Evolutionary conservation across 139 green algal genomes (phyloP).

Genomic region (Parachlorella kessleri): DNA sequence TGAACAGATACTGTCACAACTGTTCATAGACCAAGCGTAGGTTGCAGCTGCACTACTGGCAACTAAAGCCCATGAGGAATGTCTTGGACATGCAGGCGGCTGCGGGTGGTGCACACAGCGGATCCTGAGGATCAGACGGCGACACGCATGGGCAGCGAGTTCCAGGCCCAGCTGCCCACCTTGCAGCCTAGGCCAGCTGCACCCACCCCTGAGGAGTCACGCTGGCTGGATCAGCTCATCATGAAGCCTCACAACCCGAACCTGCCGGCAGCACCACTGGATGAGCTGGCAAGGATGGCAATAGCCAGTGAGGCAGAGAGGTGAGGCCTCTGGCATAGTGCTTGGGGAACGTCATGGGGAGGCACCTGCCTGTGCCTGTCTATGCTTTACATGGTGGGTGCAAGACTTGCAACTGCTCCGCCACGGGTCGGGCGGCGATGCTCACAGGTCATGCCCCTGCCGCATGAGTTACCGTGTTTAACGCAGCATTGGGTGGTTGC

Average conservation of each 20-base stretch:
- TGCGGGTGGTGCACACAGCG: background rate
- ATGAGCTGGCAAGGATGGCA: background rate
- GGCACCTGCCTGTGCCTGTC: background rate
- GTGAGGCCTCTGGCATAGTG: background rate
- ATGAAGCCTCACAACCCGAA: background rate
- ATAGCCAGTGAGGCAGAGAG: background rate
- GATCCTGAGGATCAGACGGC: conserved; percentile 8
- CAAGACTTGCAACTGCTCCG: background rate
- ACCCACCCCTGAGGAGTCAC: conserved; percentile 13
- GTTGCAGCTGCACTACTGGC: background rate
- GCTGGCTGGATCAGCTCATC: background rate
- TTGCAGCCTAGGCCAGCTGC: conserved; percentile 1
- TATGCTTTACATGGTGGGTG: background rate
- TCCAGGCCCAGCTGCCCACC: conserved; percentile 17
- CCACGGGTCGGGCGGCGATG: background rate
- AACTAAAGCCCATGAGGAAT: background rate
- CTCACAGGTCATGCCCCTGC: too few species aligned
- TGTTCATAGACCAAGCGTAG: background rate
- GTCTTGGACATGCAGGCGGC: background rate
- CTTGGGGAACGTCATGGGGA: background rate
- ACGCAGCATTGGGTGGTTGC: too few species aligned
- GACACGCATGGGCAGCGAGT: conserved; percentile 9
- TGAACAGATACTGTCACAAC: background rate
- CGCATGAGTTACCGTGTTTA: too few species aligned
- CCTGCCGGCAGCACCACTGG: background rate